Base-by-base conservation (phyloP, 345 rosid species). In the Salix exigua region DNA sequence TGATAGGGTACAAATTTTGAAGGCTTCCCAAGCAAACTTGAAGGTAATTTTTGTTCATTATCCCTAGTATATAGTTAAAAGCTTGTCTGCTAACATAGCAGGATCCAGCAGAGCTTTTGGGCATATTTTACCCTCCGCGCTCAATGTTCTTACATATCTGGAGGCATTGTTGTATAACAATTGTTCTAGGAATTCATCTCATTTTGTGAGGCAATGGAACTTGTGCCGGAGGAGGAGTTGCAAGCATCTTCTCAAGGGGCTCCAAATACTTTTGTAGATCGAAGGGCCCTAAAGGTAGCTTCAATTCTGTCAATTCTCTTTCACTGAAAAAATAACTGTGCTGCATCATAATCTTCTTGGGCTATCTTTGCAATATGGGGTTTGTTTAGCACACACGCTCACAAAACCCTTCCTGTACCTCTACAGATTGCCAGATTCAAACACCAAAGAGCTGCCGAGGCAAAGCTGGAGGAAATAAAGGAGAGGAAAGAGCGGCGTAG, bases 141-240 rank as follows among this genome's bases (percentile, higher is more conserved):
- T 71, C 14, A 31, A 8, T 68, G 11, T 10, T 55, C 37, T 7
- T 46, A 11, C 51, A 17, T 44, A 1, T 38, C 11, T 37, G 28
- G 50, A 50, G 68, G 30, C n/a, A 58, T 42, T 35, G 4, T 63
- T 10, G 1, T 76, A 68, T 26, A 31, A 74, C 10, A 3, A 11
- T 66, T 74, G 74, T 82, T 80, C 42, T 78, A 96, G 98, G 99
- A 96, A 73, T 92, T 94, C 80, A 65, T 88, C 78, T 85, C 93
- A 0, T 92, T 94, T 84, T 91, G 99, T 79, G 98, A 94, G 85
- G 86, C 89, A 28, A 90, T 94, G 94, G 95, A 91, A 72, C 92
- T 94, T 71, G 85, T 88, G 65, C 97, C 97, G 7, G 73, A 82
- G 55, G 98, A 89, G 78, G 97, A 92, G 83, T 78, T 88, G 80